These are phyloP conservation scores for Myriosclerotinia scirpicola DNA, from an alignment of 2,329 filamentous ascomycete species.

Conservation along the genomic window DNA sequence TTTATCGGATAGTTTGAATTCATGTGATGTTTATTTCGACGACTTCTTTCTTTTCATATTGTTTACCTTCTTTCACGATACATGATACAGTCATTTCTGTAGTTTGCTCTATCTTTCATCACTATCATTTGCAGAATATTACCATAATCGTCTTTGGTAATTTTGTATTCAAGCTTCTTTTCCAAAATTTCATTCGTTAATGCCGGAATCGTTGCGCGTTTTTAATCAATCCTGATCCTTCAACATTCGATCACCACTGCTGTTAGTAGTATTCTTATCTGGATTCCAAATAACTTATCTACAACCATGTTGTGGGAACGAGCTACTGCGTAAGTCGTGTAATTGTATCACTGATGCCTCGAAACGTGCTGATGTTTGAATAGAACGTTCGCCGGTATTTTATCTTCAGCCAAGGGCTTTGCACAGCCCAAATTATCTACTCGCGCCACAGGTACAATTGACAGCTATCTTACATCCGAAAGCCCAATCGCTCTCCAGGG, in stretches of 20 bases:
- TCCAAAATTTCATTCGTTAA: neutral
- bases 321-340: constrained; percentile 9
- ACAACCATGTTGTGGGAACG: constrained; percentile 15
- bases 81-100: neutral
- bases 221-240: constrained; percentile 10
- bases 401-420: neutral
- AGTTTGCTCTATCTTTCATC: neutral
- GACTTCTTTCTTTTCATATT: neutral
- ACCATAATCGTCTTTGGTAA: neutral
- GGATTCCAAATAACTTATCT: constrained; percentile 1
- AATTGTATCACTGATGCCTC: neutral
- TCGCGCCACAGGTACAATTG: constrained; percentile 3
- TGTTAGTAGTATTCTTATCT: neutral
- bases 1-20: neutral
- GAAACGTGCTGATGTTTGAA: neutral
- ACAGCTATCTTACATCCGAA: constrained; percentile 35
- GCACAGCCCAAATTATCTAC: neutral
- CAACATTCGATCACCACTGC: neutral
- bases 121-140: too few species aligned
- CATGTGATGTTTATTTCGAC: neutral
- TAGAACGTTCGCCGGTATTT: neutral
- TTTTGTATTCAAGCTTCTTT: neutral
- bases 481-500: constrained; percentile 50
- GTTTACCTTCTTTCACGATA: neutral
- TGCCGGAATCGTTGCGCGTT: neutral